Percentiles rank a stretch among this genome's conserved stretches.
Evolutionary conservation across 352 stramenopile genomes (phyloP).

Genomic region (Phytopythium boreale): DNA sequence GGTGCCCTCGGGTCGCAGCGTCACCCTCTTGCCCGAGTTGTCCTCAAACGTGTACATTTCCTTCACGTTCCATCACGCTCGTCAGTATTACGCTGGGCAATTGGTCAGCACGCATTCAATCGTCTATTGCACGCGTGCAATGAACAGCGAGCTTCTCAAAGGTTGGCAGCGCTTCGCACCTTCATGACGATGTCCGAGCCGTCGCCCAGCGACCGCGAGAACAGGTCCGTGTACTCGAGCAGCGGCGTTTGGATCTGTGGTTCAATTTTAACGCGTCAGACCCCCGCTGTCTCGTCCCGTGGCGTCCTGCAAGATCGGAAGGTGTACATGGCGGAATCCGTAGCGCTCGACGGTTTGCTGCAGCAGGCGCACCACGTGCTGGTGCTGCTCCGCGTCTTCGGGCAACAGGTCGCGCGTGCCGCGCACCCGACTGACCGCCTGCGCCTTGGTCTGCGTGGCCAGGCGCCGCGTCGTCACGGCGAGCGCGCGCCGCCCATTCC

Average conservation of each 20-base stretch:
- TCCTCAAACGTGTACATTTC: constrained; percentile 90
- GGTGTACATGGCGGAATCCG: constrained; percentile 72
- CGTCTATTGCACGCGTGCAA: too few species aligned
- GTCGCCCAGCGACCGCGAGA: constrained; percentile 73
- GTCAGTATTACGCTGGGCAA: background rate
- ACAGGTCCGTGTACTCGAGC: constrained; percentile 87
- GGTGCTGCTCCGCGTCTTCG: constrained; percentile 60
- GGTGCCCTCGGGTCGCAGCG: constrained; percentile 81
- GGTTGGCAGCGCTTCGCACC: background rate
- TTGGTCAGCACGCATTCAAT: too few species aligned
- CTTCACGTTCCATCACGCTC: constrained; percentile 17
- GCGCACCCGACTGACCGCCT: constrained; percentile 52
- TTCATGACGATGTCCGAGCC: constrained; percentile 89
- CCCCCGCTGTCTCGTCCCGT: background rate
- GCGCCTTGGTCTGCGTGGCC: constrained; percentile 16
- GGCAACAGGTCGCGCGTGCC: constrained; percentile 73
- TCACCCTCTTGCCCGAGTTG: constrained; percentile 86
- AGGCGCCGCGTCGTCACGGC: background rate
- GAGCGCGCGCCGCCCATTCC: background rate
- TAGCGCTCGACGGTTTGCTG: constrained; percentile 62
- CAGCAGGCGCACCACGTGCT: constrained; percentile 53
- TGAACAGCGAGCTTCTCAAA: background rate
- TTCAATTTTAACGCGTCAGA: background rate
- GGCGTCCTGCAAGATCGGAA: background rate
- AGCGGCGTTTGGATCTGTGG: constrained; percentile 76